A percentile compares a stretch with the other conserved stretches of the same genome.
Conservation (phyloP, 768 basidiomycete species). For the Bullera alba region DNA sequence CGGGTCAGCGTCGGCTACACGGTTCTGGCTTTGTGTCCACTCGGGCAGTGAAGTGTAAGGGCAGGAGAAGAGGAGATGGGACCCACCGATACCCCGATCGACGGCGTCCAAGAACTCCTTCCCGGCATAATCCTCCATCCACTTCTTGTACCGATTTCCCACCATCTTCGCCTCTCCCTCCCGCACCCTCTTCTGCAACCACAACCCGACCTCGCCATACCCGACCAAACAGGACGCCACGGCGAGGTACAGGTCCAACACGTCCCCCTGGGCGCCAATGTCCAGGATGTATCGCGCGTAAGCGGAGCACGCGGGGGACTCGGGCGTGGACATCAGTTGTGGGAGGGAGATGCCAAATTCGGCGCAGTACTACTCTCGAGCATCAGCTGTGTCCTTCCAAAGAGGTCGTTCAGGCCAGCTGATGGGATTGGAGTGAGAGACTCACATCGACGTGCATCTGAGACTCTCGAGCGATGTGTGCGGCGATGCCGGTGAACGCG, state of each 20-base stretch:
- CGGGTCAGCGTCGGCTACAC: too few species aligned
- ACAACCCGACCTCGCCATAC: slow-evolving; percentile 85
- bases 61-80: slow-evolving; percentile 1
- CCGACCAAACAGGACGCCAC: slow-evolving; percentile 79
- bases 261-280: slow-evolving; percentile 68
- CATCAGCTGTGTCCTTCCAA: neutral
- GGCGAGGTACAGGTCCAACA: slow-evolving; percentile 66
- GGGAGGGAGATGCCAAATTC: slow-evolving; percentile 60
- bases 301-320: slow-evolving; percentile 67
- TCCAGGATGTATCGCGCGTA: slow-evolving; percentile 84
- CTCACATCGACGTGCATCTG: slow-evolving; percentile 56
- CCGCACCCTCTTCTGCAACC: slow-evolving; percentile 60
- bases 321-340: slow-evolving; percentile 59
- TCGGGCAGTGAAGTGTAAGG: neutral
- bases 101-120: slow-evolving; percentile 67
- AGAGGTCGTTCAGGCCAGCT: neutral
- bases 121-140: slow-evolving; percentile 63
- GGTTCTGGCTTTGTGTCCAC: too few species aligned
- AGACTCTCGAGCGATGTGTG: slow-evolving; percentile 62
- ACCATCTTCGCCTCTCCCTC: slow-evolving; percentile 55
- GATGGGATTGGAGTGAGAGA: neutral
- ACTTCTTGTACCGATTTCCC: slow-evolving; percentile 62
- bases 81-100: slow-evolving; percentile 63
- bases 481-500: slow-evolving; percentile 59
- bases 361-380: slow-evolving; percentile 54